These are phyloP conservation scores for Tricladium varicosporioides DNA, from an alignment of 2,329 filamentous ascomycete species.

Conservation along the genomic window DNA sequence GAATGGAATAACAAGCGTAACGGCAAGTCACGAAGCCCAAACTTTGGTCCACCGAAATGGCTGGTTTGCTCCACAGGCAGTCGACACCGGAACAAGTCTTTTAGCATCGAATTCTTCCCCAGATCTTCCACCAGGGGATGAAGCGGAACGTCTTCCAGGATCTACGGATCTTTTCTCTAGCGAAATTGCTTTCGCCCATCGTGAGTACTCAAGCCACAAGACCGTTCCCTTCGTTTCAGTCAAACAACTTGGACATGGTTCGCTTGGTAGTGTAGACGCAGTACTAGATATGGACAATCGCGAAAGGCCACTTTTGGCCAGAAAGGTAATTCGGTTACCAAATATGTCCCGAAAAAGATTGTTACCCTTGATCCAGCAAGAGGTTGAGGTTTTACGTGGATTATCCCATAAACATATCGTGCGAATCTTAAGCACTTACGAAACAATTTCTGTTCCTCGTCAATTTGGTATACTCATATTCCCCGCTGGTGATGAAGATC, in stretches of 20 bases:
- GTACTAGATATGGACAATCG: slow-evolving; percentile 3
- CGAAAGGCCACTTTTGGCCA: slow-evolving; percentile 8
- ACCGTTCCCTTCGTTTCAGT: slow-evolving; percentile 9
- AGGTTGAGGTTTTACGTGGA: slow-evolving; percentile 13
- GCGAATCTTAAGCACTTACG: slow-evolving; percentile 17
- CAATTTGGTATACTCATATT: slow-evolving; percentile 18
- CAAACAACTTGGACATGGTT: slow-evolving; percentile 19
- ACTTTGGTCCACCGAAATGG: no score
- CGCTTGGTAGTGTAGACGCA: slow-evolving; percentile 18
- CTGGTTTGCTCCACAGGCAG: no score
- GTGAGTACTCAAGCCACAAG: slow-evolving; percentile 12
- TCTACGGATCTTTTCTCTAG: no score
- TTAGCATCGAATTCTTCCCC: no score
- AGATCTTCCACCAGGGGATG: no score
- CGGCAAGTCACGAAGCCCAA: no score
- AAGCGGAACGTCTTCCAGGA: no score
- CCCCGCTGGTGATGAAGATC: slow-evolving; percentile 19
- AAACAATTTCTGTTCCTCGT: slow-evolving; percentile 17
- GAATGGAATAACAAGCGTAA: no score
- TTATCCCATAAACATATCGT: slow-evolving; percentile 18
- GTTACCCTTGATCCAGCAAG: slow-evolving; percentile 19
- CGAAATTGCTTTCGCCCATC: slow-evolving; percentile 8
- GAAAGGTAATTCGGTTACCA: slow-evolving; percentile 17
- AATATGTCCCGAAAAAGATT: slow-evolving; percentile 15
- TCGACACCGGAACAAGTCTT: no score